Evolutionary conservation across 495 filamentous ascomycete genomes (phyloP).

Genomic region (Astrocystis sublimbata): DNA sequence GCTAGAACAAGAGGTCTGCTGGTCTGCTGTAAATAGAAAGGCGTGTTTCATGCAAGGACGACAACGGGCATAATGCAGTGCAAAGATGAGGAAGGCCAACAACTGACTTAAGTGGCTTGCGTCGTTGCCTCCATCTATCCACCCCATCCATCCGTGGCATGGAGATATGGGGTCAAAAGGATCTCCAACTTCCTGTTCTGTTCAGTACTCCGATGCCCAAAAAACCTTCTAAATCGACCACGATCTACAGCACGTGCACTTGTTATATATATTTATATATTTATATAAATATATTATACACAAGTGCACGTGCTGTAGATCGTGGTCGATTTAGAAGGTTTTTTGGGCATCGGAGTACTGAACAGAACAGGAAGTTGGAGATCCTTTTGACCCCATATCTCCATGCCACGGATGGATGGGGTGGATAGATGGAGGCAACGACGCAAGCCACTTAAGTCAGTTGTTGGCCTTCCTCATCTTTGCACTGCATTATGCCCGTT

Average conservation of each 20-base stretch:
- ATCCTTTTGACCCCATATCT: not conserved
- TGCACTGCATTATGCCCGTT: not conserved
- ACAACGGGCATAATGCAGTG: not conserved
- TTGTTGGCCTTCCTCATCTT: not conserved
- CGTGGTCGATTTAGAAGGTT: not conserved
- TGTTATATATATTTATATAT: not conserved
- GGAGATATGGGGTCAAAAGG: not conserved
- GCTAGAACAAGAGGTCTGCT: too few relatives aligned
- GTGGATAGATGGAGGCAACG: too few relatives aligned
- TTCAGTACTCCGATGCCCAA: conserved; percentile 10
- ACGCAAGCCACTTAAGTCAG: conserved; percentile 1
- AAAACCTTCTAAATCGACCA: not conserved
- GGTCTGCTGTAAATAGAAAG: too few relatives aligned
- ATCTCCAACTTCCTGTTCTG: conserved; percentile 14
- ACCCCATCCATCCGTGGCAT: too few relatives aligned
- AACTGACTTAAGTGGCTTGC: not conserved
- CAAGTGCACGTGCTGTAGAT: not conserved
- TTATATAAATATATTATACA: too few relatives aligned
- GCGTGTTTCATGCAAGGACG: conserved; percentile 1
- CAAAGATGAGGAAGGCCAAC: not conserved
- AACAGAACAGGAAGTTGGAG: conserved; percentile 16
- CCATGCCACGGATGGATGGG: too few relatives aligned
- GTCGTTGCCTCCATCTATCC: not conserved
- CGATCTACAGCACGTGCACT: not conserved
- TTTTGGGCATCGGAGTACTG: conserved; percentile 9